phyloP scores from a whole-genome alignment of 352 stramenopile genomes.

The Globisporangium sylvaticum region DNA sequence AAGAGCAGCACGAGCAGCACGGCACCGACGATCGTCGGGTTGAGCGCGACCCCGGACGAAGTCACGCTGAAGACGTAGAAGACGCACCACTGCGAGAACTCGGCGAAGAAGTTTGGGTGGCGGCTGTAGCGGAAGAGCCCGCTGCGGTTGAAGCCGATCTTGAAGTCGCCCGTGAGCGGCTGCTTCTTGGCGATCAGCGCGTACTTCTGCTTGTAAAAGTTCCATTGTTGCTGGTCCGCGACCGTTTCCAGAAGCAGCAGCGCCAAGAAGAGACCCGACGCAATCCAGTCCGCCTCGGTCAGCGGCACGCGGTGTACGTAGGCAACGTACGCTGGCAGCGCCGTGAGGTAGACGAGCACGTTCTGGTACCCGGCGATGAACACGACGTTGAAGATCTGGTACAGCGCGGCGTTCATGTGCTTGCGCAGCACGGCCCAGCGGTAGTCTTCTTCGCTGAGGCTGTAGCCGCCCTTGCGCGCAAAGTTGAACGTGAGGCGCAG shows the following conservation, averaged over 20 bases:
- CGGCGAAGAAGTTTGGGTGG: slow-evolving; percentile 93
- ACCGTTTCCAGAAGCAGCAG: slow-evolving; percentile 77
- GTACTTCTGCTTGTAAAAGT: slow-evolving; percentile 90
- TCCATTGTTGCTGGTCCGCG: slow-evolving; percentile 91
- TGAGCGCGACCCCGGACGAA: slow-evolving; percentile 39
- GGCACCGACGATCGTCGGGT: slow-evolving; percentile 78
- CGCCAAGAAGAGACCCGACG: slow-evolving; percentile 59
- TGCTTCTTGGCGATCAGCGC: slow-evolving; percentile 41
- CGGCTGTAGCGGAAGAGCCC: slow-evolving; percentile 90
- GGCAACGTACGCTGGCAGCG: slow-evolving; percentile 64
- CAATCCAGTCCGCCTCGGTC: slow-evolving; percentile 62
- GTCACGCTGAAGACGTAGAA: slow-evolving; percentile 90
- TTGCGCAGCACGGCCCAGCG: slow-evolving; percentile 85
- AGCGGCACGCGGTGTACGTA: slow-evolving; percentile 48
- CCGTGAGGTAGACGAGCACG: slow-evolving; percentile 79
- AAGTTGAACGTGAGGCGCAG: slow-evolving; percentile 91
- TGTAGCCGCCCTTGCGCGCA: slow-evolving; percentile 88
- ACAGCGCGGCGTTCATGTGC: slow-evolving; percentile 76
- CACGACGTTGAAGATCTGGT: slow-evolving; percentile 87
- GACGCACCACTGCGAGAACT: slow-evolving; percentile 89
- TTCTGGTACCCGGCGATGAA: slow-evolving; percentile 92
- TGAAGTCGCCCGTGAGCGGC: slow-evolving; percentile 63
- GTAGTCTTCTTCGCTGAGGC: slow-evolving; percentile 90
- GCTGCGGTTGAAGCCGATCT: slow-evolving; percentile 76
- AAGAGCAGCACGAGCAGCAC: slow-evolving; percentile 87